phyloP scores from a whole-genome alignment of 2,329 filamentous ascomycete species.

The Lecanicillium sp. region DNA sequence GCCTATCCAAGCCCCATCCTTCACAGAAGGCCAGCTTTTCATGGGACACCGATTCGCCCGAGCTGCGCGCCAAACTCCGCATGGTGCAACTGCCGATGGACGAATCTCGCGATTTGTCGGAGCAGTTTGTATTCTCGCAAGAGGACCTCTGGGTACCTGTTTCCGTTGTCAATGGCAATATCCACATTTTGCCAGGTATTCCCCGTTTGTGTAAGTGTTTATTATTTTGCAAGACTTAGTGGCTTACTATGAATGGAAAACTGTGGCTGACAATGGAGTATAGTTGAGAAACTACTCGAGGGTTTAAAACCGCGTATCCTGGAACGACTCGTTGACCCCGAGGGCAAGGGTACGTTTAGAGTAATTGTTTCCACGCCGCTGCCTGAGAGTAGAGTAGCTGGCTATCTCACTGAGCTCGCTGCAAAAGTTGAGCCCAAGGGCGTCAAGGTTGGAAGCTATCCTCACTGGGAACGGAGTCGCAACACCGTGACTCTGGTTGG shows the following conservation, averaged over 20 bases:
- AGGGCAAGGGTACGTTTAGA: slow-evolving; percentile 71
- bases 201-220: slow-evolving; percentile 60
- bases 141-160: slow-evolving; percentile 90
- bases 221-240: neutral
- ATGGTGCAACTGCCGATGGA: slow-evolving; percentile 88
- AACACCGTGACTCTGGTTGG: slow-evolving; percentile 89
- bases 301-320: slow-evolving; percentile 64
- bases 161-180: slow-evolving; percentile 79
- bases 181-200: slow-evolving; percentile 88
- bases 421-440: slow-evolving; percentile 63
- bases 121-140: slow-evolving; percentile 70
- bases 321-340: slow-evolving; percentile 66
- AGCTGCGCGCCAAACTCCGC: slow-evolving; percentile 70
- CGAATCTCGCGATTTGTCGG: slow-evolving; percentile 49
- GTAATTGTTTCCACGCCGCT: slow-evolving; percentile 82
- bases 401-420: slow-evolving; percentile 73
- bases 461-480: slow-evolving; percentile 75
- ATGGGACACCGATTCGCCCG: slow-evolving; percentile 72
- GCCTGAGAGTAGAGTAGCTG: slow-evolving; percentile 77
- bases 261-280: no score
- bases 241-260: slow-evolving; percentile 4
- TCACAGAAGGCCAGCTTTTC: slow-evolving; percentile 67
- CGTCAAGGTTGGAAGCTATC: slow-evolving; percentile 93
- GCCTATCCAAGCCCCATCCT: slow-evolving; percentile 59
- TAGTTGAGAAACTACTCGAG: slow-evolving; percentile 66